Conservation (phyloP, 2,329 filamentous ascomycete genomes). For the Aureobasidium mangrovei region DNA sequence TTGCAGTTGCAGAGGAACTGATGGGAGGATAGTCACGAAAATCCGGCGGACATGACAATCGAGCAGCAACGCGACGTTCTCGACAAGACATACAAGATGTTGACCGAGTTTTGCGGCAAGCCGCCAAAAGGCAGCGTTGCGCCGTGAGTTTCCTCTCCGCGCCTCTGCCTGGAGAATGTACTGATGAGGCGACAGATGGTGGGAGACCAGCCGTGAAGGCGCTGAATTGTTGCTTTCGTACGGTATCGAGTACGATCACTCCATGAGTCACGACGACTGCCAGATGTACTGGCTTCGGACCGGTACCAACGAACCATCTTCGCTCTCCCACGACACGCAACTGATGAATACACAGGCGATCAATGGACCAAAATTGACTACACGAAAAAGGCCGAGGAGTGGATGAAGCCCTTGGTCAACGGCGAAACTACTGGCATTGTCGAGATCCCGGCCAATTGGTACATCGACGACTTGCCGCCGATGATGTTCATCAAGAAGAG, state of each 20-base stretch:
- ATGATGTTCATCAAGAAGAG: slow-evolving; percentile 60
- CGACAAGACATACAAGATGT: slow-evolving; percentile 60
- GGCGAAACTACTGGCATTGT: slow-evolving; percentile 51
- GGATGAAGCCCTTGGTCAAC: slow-evolving; percentile 56
- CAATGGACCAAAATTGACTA: slow-evolving; percentile 61
- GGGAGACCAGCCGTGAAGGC: slow-evolving; percentile 62
- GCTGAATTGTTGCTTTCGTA: slow-evolving; percentile 55
- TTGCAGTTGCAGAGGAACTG: background rate
- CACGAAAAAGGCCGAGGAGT: slow-evolving; percentile 48
- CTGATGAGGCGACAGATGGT: slow-evolving; percentile 26
- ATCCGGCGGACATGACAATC: slow-evolving; percentile 59
- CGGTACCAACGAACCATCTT: background rate
- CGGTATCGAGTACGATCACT: slow-evolving; percentile 61
- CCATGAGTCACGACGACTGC: slow-evolving; percentile 55
- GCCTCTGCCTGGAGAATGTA: no score
- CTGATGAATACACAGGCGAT: slow-evolving; percentile 36
- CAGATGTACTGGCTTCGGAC: slow-evolving; percentile 54
- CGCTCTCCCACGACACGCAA: background rate
- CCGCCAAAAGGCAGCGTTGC: slow-evolving; percentile 61
- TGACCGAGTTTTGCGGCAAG: slow-evolving; percentile 61
- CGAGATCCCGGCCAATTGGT: slow-evolving; percentile 48
- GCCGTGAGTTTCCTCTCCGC: slow-evolving; percentile 38
- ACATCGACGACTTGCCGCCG: slow-evolving; percentile 45
- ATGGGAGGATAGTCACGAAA: slow-evolving; percentile 46
- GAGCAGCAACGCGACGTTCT: slow-evolving; percentile 67